These are phyloP conservation scores for Nitzschia palea DNA, from an alignment of 108 stramenopile genomes.

Conservation along the genomic window DNA sequence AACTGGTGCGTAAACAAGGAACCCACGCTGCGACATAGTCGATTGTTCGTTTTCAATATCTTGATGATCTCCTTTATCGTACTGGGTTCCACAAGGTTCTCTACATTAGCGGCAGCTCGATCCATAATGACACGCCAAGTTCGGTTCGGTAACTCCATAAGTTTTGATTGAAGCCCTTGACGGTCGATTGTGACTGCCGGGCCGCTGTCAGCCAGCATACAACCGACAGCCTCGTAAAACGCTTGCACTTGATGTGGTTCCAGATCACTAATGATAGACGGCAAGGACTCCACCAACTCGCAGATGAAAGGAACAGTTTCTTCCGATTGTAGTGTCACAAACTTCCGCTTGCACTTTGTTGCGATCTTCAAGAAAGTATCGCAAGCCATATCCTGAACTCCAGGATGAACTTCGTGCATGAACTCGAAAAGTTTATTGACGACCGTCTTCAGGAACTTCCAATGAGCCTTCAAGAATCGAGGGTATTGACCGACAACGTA, in stretches of 20 bases:
- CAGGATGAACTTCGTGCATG: slow-evolving; percentile 99
- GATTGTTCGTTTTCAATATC: slow-evolving; percentile 94
- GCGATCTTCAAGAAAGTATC: slow-evolving; percentile 99
- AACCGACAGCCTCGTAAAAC: slow-evolving; percentile 98
- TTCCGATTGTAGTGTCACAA: slow-evolving; percentile 90
- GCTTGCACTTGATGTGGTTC: slow-evolving; percentile 98
- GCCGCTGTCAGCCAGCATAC: slow-evolving; percentile 93
- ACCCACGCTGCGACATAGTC: slow-evolving; percentile 90
- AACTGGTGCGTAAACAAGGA: slow-evolving; percentile 94
- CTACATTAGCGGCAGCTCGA: slow-evolving; percentile 72
- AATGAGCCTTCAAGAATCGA: slow-evolving; percentile 98
- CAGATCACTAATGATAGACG: slow-evolving; percentile 92
- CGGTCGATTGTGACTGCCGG: slow-evolving; percentile 85
- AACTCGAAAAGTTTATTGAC: slow-evolving; percentile 99
- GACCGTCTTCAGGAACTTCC: slow-evolving; percentile 99
- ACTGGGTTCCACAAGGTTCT: slow-evolving; percentile 82
- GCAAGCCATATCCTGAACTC: slow-evolving; percentile 99
- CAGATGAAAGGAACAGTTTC: slow-evolving; percentile 90
- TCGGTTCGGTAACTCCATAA: slow-evolving; percentile 95
- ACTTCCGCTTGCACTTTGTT: slow-evolving; percentile 97
- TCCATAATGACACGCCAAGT: slow-evolving; percentile 91
- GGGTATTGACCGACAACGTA: slow-evolving; percentile 99
- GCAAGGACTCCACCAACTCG: slow-evolving; percentile 91
- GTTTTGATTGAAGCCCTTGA: slow-evolving; percentile 66
- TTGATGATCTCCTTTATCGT: slow-evolving; percentile 94